These are phyloP conservation scores for Parasitella parasitica DNA, from an alignment of 371 early-diverging fungal genomes.

Conservation along the genomic window DNA sequence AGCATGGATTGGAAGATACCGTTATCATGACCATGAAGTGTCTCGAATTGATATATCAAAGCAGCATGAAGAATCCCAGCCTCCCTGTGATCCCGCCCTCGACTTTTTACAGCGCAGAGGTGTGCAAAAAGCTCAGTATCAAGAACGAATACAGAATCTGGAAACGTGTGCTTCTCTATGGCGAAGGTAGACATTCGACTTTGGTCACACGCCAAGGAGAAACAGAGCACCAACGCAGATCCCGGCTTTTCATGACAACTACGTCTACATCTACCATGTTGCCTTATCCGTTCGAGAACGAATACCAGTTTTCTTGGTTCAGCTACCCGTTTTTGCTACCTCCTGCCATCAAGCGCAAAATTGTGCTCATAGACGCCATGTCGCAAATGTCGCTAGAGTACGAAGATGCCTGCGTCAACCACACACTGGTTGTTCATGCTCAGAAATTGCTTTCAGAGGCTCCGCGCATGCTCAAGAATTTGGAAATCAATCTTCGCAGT, in stretches of 20 bases:
- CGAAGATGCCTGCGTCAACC: slow-evolving; percentile 82
- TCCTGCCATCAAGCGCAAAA: slow-evolving; percentile 73
- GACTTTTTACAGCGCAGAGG: slow-evolving; percentile 62
- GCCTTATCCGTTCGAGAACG: slow-evolving; percentile 45
- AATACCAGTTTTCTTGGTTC: slow-evolving; percentile 70
- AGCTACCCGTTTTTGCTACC: slow-evolving; percentile 76
- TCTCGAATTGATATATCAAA: slow-evolving; percentile 53
- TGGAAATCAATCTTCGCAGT: slow-evolving; percentile 42
- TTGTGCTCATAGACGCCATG: slow-evolving; percentile 81
- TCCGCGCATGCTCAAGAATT: slow-evolving; percentile 38
- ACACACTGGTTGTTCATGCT: slow-evolving; percentile 67
- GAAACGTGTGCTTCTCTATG: slow-evolving; percentile 47
- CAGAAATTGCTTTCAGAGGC: slow-evolving; percentile 68
- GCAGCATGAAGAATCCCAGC: slow-evolving; percentile 23
- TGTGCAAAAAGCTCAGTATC: slow-evolving; percentile 67
- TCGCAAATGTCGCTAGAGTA: slow-evolving; percentile 81
- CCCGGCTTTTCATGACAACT: slow-evolving; percentile 39
- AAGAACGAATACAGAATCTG: slow-evolving; percentile 80
- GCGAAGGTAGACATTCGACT: slow-evolving; percentile 43
- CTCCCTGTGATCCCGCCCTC: slow-evolving; percentile 6
- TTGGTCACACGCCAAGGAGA: slow-evolving; percentile 23
- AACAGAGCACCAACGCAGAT: slow-evolving; percentile 39
- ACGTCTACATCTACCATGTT: slow-evolving; percentile 29
- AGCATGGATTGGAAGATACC: slow-evolving; percentile 56
- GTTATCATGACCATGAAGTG: slow-evolving; percentile 64